Conservation (phyloP, 2,329 filamentous ascomycete genomes). For the Myriangium duriaei region DNA sequence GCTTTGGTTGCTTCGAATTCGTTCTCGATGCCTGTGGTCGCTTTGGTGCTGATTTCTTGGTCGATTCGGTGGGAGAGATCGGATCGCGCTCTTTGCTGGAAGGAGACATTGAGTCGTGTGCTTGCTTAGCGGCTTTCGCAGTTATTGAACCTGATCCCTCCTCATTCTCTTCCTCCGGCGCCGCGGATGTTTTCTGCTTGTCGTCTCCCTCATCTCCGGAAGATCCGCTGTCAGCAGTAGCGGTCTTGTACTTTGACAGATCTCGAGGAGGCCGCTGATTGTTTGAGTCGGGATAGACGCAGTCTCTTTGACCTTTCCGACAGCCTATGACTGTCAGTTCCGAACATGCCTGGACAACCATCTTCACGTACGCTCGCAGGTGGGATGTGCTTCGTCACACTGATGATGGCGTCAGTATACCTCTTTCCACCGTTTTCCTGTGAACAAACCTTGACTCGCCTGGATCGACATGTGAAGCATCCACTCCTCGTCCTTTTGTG, state of each 20-base stretch:
- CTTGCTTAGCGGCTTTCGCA: slow-evolving; percentile 11
- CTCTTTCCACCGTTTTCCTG: too few species aligned
- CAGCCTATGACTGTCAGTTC: slow-evolving; percentile 47
- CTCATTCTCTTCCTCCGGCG: slow-evolving; percentile 35
- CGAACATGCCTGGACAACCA: not conserved
- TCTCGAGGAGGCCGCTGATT: slow-evolving; percentile 32
- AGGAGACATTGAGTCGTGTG: slow-evolving; percentile 15
- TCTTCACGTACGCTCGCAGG: slow-evolving; percentile 58
- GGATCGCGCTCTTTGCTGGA: slow-evolving; percentile 13
- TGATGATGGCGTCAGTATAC: slow-evolving; percentile 29
- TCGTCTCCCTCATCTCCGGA: slow-evolving; percentile 39
- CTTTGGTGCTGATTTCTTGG: slow-evolving; percentile 1
- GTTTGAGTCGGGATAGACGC: slow-evolving; percentile 69
- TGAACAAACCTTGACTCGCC: slow-evolving; percentile 60
- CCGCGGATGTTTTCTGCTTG: slow-evolving; percentile 28
- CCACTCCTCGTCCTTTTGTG: slow-evolving; percentile 87
- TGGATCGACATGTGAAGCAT: slow-evolving; percentile 80
- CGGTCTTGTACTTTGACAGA: slow-evolving; percentile 32
- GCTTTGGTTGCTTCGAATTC: slow-evolving; percentile 10
- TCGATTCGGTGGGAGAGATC: slow-evolving; percentile 10
- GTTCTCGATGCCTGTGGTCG: slow-evolving; percentile 9
- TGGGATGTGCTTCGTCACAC: slow-evolving; percentile 82
- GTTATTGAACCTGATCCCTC: slow-evolving; percentile 17
- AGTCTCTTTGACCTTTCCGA: slow-evolving; percentile 81
- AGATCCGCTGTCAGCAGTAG: slow-evolving; percentile 33